Evolutionary conservation across 179 eudicot genomes (phyloP).

Genomic region (Carnegiea gigantea): DNA sequence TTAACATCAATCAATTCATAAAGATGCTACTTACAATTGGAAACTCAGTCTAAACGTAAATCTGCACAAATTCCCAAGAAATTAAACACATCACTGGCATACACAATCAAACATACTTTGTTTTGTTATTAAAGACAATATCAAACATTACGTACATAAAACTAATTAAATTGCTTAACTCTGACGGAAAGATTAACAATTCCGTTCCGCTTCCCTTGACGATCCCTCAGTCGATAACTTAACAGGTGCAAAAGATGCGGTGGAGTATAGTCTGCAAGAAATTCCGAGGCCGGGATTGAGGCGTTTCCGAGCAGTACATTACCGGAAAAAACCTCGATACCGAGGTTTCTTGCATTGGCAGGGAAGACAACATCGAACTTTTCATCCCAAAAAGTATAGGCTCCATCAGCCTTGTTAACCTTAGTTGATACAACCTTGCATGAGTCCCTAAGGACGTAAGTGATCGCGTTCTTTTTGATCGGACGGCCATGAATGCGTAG

Average conservation of each 20-base stretch:
- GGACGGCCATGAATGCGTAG: slow-evolving; percentile 24
- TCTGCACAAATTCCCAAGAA: no score
- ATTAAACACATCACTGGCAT: no score
- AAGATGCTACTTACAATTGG: no score
- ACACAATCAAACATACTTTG: no score
- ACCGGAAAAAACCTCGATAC: slow-evolving; percentile 36
- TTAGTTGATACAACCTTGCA: slow-evolving; percentile 16
- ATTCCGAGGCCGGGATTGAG: slow-evolving; percentile 46
- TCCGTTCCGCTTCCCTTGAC: slow-evolving; percentile 40
- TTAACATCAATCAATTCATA: no score
- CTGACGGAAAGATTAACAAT: slow-evolving; percentile 59
- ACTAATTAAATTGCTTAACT: slow-evolving; percentile 27
- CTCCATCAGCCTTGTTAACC: slow-evolving; percentile 39
- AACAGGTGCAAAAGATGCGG: slow-evolving; percentile 45
- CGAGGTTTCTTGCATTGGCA: slow-evolving; percentile 28
- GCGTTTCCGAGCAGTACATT: slow-evolving; percentile 38
- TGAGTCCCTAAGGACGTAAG: slow-evolving; percentile 33
- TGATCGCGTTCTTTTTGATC: slow-evolving; percentile 44
- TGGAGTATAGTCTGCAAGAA: slow-evolving; percentile 40
- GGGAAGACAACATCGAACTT: slow-evolving; percentile 43
- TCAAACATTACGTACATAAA: background rate
- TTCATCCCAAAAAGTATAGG: slow-evolving; percentile 55
- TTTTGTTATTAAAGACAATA: no score
- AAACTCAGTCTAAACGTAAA: no score
- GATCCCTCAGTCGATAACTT: slow-evolving; percentile 62